Evolutionary conservation across 2,329 filamentous ascomycete genomes (phyloP), one percentile per base, ranked within the genome.

Genomic region (Torrubiella hemipterigena): DNA sequence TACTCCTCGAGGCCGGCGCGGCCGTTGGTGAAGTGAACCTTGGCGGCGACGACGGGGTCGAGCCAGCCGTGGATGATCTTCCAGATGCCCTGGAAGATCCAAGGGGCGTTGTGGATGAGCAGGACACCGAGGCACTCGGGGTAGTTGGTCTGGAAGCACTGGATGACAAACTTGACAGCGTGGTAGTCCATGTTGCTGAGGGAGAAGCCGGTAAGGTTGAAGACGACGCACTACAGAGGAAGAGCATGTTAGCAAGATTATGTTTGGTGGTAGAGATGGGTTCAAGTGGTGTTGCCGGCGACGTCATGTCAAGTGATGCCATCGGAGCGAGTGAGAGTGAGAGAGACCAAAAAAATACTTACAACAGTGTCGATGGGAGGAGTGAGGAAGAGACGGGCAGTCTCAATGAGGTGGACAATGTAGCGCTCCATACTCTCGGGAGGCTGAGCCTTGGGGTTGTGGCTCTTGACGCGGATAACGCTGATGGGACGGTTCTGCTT

Each of bases 121-220:
- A 93, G 81, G 3, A 77, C 69, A 20, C 85, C 86, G 2, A 94
- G 66, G 28, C 75, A 85, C 54, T 94, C 86, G 3, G 86, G 86
- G 46, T 93, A 94, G 54, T 94, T 93, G 36, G 86, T 86, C 59
- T 94, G 86, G 51, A 94, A 93, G 55, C 83, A 91, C 56, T 91
- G 89, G 58, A 94, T 91, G 77, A 94, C 91, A 58, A 93, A 94
- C 48, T 91, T 93, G 33, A 94, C 81, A 1, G 86, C 86, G 0
- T 80, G 71, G 52, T 93, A 93, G 55, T 94, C 86, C 85, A 94
- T 93, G 56, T 94, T 94, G 10, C 84, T 77, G 57, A 93, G 65
- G 14, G 78, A 79, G 52, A 93, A 94, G 40, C 77, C 72, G 7
- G 81, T 87, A 80, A 94, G 82, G 54, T 94, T 86, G 50, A 94